Conservation (phyloP, 768 basidiomycete genomes). For the Tricholoma bakamatsutake region DNA sequence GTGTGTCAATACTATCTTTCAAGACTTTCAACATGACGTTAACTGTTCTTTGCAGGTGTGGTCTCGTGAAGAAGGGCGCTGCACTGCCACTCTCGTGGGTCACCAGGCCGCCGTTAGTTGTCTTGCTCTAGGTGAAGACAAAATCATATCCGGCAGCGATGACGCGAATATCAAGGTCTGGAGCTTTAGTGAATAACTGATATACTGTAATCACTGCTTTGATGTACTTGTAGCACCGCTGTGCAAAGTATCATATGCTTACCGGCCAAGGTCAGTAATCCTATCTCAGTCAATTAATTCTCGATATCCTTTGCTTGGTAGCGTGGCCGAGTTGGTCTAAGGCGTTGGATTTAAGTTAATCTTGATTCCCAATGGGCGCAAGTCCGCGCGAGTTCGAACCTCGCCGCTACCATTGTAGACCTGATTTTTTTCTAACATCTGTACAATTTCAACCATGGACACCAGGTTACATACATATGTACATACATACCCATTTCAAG, state of each 20-base stretch:
- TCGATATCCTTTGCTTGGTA: constrained; percentile 23
- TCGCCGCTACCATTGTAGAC: constrained; percentile 63
- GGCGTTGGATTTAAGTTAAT: constrained; percentile 81
- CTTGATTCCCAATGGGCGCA: constrained; percentile 78
- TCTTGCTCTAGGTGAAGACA: constrained; percentile 86
- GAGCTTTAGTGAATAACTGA: constrained; percentile 49
- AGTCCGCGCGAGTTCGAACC: constrained; percentile 90
- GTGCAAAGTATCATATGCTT: too few species aligned
- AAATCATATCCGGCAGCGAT: constrained; percentile 94
- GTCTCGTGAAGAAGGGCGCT: constrained; percentile 85
- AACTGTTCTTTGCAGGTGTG: constrained; percentile 60
- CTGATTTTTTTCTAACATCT: constrained; percentile 1
- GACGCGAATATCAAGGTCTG: constrained; percentile 86
- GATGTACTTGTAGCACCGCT: constrained; percentile 6
- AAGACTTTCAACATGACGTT: not conserved
- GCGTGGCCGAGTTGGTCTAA: constrained; percentile 61
- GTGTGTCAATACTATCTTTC: constrained; percentile 34
- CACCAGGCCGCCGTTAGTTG: constrained; percentile 94
- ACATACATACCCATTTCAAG: not conserved
- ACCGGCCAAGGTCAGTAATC: too few species aligned
- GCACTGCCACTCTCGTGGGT: constrained; percentile 85
- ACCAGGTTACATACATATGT: too few species aligned
- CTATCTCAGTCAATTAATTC: not conserved
- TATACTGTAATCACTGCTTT: not conserved
- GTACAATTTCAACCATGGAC: not conserved